These are phyloP conservation scores for Annulohypoxylon nitens DNA, from an alignment of 495 filamentous ascomycete species.

Conservation along the genomic window DNA sequence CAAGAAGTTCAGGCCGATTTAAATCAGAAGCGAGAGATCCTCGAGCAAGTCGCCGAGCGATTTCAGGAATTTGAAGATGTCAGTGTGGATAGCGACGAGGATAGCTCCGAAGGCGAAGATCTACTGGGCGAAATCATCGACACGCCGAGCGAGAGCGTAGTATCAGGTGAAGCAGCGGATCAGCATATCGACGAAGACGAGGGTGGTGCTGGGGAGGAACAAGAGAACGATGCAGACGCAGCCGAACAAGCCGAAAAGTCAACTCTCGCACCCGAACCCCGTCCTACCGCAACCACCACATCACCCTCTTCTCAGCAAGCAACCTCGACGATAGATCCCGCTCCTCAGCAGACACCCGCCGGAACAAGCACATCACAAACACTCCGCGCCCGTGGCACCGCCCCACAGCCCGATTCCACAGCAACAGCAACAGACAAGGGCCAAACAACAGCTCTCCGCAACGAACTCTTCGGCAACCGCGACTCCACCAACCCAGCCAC, in stretches of 20 bases:
- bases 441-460: constrained; percentile 48
- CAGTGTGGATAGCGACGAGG: constrained; percentile 55
- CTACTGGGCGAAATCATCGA: constrained; percentile 61
- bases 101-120: constrained; percentile 65
- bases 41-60: constrained; percentile 71
- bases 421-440: constrained; percentile 31
- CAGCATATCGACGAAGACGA: constrained; percentile 35
- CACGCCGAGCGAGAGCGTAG: constrained; percentile 63
- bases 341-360: constrained; percentile 20
- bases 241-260: constrained; percentile 29
- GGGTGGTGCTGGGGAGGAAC: constrained; percentile 12
- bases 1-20: constrained; percentile 77
- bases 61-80: constrained; percentile 73
- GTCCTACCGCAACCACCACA: constrained; percentile 18
- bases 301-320: constrained; percentile 15
- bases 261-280: constrained; percentile 29
- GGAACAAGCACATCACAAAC: constrained; percentile 48
- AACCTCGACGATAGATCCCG: constrained; percentile 24
- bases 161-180: constrained; percentile 50
- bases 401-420: constrained; percentile 28
- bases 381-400: constrained; percentile 44
- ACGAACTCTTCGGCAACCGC: constrained; percentile 56
- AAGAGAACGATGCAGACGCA: constrained; percentile 27
- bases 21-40: constrained; percentile 69
- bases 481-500: constrained; percentile 33